These are phyloP conservation scores for Lathyrus sativus DNA, from an alignment of 306 rosid species.

Conservation along the genomic window DNA sequence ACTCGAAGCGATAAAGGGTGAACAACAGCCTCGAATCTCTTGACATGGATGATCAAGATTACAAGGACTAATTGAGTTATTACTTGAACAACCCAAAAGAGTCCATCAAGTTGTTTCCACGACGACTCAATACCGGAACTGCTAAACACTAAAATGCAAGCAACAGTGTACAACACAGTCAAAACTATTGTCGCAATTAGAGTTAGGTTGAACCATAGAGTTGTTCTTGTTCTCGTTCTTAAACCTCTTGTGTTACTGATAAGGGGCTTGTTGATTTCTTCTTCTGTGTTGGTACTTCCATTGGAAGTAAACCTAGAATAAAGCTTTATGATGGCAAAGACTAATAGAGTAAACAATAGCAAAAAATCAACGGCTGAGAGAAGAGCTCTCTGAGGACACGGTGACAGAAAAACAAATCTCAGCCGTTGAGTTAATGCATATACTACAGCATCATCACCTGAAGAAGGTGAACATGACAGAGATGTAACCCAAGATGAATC, in stretches of 20 bases:
- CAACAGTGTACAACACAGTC: slow-evolving; percentile 49
- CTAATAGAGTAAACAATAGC: slow-evolving; percentile 53
- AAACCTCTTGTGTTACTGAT: slow-evolving; percentile 36
- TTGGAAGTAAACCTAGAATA: slow-evolving; percentile 51
- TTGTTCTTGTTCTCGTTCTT: slow-evolving; percentile 37
- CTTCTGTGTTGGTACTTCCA: slow-evolving; percentile 31
- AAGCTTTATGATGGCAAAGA: slow-evolving; percentile 58
- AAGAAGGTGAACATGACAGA: slow-evolving; percentile 56
- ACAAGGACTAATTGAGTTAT: slow-evolving; percentile 59
- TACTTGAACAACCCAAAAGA: slow-evolving; percentile 75
- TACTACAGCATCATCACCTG: slow-evolving; percentile 43
- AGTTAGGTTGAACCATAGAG: slow-evolving; percentile 63
- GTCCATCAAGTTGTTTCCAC: slow-evolving; percentile 64
- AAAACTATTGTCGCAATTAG: slow-evolving; percentile 48
- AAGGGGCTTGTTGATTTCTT: slow-evolving; percentile 64
- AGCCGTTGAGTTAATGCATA: slow-evolving; percentile 55
- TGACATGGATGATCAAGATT: slow-evolving; percentile 63
- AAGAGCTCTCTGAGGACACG: slow-evolving; percentile 87
- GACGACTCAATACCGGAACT: slow-evolving; percentile 27
- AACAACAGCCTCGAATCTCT: slow-evolving; percentile 54
- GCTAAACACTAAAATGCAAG: slow-evolving; percentile 50
- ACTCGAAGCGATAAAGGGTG: slow-evolving; percentile 75
- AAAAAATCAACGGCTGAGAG: slow-evolving; percentile 53
- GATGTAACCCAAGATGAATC: slow-evolving; percentile 58
- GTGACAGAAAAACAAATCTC: slow-evolving; percentile 70